Evolutionary conservation across 305 asterid species (phyloP).

Genomic region (Fraxinus albicans): DNA sequence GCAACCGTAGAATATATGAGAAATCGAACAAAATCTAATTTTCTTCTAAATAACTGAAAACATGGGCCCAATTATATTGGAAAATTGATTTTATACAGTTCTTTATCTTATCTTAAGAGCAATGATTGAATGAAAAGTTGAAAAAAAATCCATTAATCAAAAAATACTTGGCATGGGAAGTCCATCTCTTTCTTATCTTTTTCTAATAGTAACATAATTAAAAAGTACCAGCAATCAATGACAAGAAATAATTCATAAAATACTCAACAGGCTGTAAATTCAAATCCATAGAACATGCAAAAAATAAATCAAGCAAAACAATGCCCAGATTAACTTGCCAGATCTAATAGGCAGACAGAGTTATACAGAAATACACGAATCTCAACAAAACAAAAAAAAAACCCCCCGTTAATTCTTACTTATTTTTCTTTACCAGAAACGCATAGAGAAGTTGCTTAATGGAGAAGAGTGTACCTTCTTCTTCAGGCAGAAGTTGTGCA

Average conservation of each 20-base stretch:
- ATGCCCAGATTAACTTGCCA: constrained; percentile 4
- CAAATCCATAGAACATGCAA: not conserved
- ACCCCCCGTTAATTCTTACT: not conserved
- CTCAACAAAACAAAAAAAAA: not conserved
- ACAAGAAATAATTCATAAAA: not conserved
- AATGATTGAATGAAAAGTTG: not conserved
- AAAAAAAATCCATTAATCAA: not conserved
- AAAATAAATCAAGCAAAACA: not conserved
- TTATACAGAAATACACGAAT: not conserved
- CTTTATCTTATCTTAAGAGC: not conserved
- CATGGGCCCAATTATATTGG: not conserved
- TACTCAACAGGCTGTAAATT: not conserved
- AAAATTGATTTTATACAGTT: not conserved
- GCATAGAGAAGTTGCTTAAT: not conserved
- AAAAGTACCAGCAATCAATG: not conserved
- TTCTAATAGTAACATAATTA: not conserved
- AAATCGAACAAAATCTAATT: not conserved
- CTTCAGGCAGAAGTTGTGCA: constrained; percentile 52
- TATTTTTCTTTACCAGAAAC: not conserved
- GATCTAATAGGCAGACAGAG: not conserved
- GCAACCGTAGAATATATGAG: constrained; percentile 5
- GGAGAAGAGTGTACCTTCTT: constrained; percentile 41
- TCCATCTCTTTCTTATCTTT: not conserved
- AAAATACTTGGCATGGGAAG: not conserved
- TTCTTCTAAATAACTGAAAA: not conserved